These are phyloP conservation scores for Corylus avellana DNA, from an alignment of 306 rosid genomes.

Conservation along the genomic window DNA sequence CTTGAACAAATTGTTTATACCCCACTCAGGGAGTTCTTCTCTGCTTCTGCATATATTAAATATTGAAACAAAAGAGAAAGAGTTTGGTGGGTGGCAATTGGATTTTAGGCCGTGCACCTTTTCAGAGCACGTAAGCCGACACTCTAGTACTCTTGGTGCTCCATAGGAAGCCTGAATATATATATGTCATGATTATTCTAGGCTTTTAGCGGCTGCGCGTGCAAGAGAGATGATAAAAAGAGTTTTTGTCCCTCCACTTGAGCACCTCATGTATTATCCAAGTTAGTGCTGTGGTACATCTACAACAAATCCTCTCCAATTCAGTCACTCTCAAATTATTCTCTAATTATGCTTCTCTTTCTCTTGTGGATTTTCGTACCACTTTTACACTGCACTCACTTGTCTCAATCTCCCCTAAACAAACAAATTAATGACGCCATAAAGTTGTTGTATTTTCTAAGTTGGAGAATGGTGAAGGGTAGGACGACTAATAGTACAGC, in stretches of 20 bases:
- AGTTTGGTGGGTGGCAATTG: no score
- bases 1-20: no score
- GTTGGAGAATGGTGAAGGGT: neutral
- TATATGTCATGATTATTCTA: constrained; percentile 25
- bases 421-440: constrained; percentile 12
- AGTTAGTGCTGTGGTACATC: constrained; percentile 20
- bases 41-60: no score
- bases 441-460: constrained; percentile 34
- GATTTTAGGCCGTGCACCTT: no score
- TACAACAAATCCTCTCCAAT: constrained; percentile 13
- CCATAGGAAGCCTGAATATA: constrained; percentile 13
- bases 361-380: constrained; percentile 25
- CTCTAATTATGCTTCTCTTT: constrained; percentile 28
- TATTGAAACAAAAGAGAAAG: no score
- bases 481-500: no score
- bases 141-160: constrained; percentile 9
- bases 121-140: constrained; percentile 19
- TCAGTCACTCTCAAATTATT: constrained; percentile 28
- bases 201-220: constrained; percentile 46
- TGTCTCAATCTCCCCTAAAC: constrained; percentile 4
- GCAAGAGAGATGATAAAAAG: constrained; percentile 30
- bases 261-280: constrained; percentile 20
- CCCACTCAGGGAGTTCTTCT: no score
- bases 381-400: constrained; percentile 17
- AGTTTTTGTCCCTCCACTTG: constrained; percentile 39